A percentile compares a stretch with the other conserved stretches of the same genome.
Evolutionary conservation across 306 rosid genomes (phyloP).

Genomic region (Carpinus fangiana): DNA sequence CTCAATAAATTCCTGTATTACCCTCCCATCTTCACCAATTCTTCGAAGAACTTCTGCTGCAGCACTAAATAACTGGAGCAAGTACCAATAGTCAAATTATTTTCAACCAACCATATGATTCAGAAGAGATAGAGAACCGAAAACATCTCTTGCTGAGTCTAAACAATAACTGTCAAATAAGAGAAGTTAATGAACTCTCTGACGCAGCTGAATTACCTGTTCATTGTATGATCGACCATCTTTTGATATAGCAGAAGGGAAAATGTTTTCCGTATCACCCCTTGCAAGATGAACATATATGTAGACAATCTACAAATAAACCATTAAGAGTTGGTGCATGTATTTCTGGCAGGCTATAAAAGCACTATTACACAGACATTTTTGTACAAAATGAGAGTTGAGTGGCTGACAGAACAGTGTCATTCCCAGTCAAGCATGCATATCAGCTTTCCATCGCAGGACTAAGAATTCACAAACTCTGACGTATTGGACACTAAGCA

Average conservation of each 20-base stretch:
- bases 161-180: slow-evolving; percentile 9
- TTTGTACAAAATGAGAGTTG: background rate
- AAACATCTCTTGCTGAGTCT: background rate
- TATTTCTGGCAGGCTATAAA: background rate
- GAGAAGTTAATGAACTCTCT: slow-evolving; percentile 2
- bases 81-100: slow-evolving; percentile 28
- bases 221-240: slow-evolving; percentile 98
- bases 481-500: background rate
- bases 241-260: slow-evolving; percentile 92
- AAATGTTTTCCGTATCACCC: slow-evolving; percentile 73
- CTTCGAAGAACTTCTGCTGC: slow-evolving; percentile 81
- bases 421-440: background rate
- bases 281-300: slow-evolving; percentile 90
- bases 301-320: slow-evolving; percentile 66
- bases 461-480: background rate
- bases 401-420: background rate
- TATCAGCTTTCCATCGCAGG: background rate
- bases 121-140: slow-evolving; percentile 14
- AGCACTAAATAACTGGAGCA: slow-evolving; percentile 82
- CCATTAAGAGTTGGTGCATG: background rate
- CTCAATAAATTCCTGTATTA: slow-evolving; percentile 72
- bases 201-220: slow-evolving; percentile 51
- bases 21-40: slow-evolving; percentile 87
- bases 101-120: slow-evolving; percentile 3
- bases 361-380: background rate